phyloP scores from a whole-genome alignment of 2,329 filamentous ascomycete genomes.

The Tolypocladium album region DNA sequence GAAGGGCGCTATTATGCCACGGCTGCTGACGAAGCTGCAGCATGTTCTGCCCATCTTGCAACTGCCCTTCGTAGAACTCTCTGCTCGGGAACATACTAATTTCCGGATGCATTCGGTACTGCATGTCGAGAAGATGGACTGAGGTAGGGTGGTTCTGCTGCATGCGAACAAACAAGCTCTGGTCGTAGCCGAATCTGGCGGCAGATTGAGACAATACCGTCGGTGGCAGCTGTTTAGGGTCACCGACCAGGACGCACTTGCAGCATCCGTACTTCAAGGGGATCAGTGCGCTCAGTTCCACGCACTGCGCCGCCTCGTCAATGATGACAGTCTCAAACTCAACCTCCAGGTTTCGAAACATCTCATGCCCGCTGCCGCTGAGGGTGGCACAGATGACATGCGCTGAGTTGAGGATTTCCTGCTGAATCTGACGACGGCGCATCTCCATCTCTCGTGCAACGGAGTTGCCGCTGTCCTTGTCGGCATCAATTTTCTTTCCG shows the following conservation, averaged over 20 bases:
- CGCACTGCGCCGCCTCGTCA: conserved; percentile 95
- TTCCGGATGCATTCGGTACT: conserved; percentile 98
- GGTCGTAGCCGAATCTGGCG: conserved; percentile 87
- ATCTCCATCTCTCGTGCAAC: conserved; percentile 78
- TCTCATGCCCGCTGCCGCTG: conserved; percentile 91
- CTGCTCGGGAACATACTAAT: conserved; percentile 85
- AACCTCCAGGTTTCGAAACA: conserved; percentile 88
- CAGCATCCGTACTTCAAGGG: conserved; percentile 94
- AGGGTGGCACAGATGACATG: conserved; percentile 93
- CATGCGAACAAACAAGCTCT: conserved; percentile 98
- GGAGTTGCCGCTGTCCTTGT: conserved; percentile 76
- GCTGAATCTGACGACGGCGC: conserved; percentile 72
- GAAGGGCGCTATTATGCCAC: conserved; percentile 74
- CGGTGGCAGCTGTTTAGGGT: conserved; percentile 92
- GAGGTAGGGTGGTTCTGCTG: conserved; percentile 81
- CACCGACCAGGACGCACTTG: conserved; percentile 94
- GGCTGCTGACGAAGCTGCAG: conserved; percentile 60
- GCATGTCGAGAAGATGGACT: conserved; percentile 89
- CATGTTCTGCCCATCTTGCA: conserved; percentile 83
- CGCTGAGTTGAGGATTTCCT: conserved; percentile 80
- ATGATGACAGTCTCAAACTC: conserved; percentile 99
- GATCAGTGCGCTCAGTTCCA: conserved; percentile 91
- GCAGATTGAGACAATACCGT: conserved; percentile 93
- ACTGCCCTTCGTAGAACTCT: conserved; percentile 82
- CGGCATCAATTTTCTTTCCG: conserved; percentile 73